Base-by-base conservation (phyloP, 2,329 filamentous ascomycete species). In the Xylariaceae sp. region DNA sequence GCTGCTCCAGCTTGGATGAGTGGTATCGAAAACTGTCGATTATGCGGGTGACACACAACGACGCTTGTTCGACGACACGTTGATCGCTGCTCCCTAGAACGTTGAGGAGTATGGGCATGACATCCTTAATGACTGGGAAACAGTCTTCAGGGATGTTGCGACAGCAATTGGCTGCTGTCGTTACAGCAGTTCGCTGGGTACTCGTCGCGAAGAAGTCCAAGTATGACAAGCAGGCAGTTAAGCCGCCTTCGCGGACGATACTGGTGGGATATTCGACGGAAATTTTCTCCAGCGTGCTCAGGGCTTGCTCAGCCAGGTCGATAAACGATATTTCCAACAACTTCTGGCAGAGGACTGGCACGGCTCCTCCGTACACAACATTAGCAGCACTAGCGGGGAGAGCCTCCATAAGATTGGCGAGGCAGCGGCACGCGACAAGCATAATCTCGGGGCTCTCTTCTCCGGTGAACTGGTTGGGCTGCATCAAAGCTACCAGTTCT, bases 391-490 rank as follows among this genome's bases (percentile, higher is more conserved):
- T 93, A 39, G 91, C 88, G 17, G 94, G 92, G 35, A 99, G 78
- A 30, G 93, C 95, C 73, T 99, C 94, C 94, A 99, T 99, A 57
- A 99, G 76, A 72, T 99, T 97, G 61, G 94, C 94, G 68, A 99
- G 83, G 74, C 91, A 97, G 61, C 95, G 89, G 72, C 94, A 99
- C 17, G 94, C 93, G 61, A 97, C 81, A 10, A 99, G 86, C 93
- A 97, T 97, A 62, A 97, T 90, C 73, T 99, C 94, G 0, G 92
- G 90, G 67, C 96, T 97, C 72, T 95, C 92, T 68, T 96, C 91
- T 18, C 86, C 87, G 0, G 78, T 82, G 64, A 90, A 86, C 59
- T 95, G 91, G 70, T 90, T 90, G 2, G 90, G 89, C 67, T 95
- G 89, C 94, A 99, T 97, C 67, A 99, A 77, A 10, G 82, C 76